A percentile compares a stretch with the other conserved stretches of the same genome.
Conservation (phyloP, 331 rosid genomes). For the Acacia concinna region DNA sequence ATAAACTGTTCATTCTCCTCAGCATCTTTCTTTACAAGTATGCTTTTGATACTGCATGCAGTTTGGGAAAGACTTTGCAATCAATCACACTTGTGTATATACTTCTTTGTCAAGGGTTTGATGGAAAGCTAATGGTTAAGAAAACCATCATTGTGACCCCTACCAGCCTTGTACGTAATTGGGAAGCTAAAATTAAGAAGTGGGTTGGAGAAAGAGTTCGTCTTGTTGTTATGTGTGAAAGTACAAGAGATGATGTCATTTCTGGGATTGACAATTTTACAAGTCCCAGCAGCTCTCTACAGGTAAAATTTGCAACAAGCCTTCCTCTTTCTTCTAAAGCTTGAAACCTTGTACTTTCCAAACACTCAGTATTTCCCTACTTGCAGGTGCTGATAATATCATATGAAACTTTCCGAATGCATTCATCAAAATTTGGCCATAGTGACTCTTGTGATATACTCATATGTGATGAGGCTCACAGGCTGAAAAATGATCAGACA, state of each 20-base stretch:
- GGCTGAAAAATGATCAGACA: constrained; percentile 94
- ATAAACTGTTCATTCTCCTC: constrained; percentile 10
- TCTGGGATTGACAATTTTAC: constrained; percentile 76
- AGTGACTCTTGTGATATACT: constrained; percentile 83
- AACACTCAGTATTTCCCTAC: constrained; percentile 14
- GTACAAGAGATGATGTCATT: constrained; percentile 79
- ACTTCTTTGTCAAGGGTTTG: constrained; percentile 88
- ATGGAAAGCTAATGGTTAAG: constrained; percentile 77
- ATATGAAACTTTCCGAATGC: constrained; percentile 94
- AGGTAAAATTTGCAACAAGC: constrained; percentile 44
- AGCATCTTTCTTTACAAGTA: constrained; percentile 9
- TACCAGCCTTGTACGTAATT: constrained; percentile 95
- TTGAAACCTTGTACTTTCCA: constrained; percentile 13
- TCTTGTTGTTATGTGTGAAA: constrained; percentile 85
- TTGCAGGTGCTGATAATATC: constrained; percentile 86
- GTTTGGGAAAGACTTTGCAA: constrained; percentile 98
- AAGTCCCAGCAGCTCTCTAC: constrained; percentile 55
- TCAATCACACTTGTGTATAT: constrained; percentile 87
- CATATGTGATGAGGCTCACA: constrained; percentile 97
- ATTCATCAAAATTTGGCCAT: constrained; percentile 71
- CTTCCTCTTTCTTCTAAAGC: constrained; percentile 14
- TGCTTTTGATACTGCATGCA: constrained; percentile 35
- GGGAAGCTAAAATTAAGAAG: constrained; percentile 95
- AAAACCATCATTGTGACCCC: constrained; percentile 94
- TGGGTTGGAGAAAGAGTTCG: constrained; percentile 86